A percentile compares a stretch with the other conserved stretches of the same genome.
phyloP scores from a whole-genome alignment of 257 asterid genomes.

The Lycium barbarum region DNA sequence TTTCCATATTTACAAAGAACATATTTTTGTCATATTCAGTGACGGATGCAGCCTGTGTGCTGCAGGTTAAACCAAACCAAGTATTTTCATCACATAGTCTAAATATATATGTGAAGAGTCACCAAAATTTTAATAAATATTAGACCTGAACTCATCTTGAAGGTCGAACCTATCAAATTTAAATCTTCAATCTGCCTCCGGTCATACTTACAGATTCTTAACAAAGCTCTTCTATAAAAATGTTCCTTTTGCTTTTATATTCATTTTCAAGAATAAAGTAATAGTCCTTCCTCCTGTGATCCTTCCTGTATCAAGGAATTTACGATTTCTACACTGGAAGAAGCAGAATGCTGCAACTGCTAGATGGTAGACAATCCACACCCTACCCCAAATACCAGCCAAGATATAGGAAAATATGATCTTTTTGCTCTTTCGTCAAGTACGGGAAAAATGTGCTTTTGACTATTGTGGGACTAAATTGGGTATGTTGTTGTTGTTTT shows the following conservation, averaged over 20 bases:
- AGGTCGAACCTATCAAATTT: neutral
- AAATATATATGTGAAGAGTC: neutral
- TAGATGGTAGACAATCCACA: conserved; percentile 25
- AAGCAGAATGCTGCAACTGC: conserved; percentile 18
- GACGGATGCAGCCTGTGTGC: conserved; percentile 9
- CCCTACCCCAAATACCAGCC: neutral
- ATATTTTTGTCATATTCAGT: conserved; percentile 19
- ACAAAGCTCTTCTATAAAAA: conserved; percentile 16
- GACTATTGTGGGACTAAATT: neutral
- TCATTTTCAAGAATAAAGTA: conserved; percentile 8
- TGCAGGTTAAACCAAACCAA: conserved; percentile 7
- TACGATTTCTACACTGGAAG: neutral
- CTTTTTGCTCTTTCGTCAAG: neutral
- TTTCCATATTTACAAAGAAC: neutral
- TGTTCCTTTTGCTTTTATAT: conserved; percentile 17
- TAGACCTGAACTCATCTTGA: neutral
- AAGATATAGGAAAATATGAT: conserved; percentile 11
- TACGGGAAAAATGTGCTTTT: conserved; percentile 5
- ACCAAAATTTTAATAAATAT: neutral
- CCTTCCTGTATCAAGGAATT: conserved; percentile 7
- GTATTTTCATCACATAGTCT: neutral
- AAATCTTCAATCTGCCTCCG: neutral
- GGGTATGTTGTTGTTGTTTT: no score
- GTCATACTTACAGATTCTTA: neutral
- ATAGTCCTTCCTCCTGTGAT: neutral